These are phyloP conservation scores for Physcomitrium patens DNA, from an alignment of 225 moss, liverwort and hornwort genomes.

Conservation along the genomic window DNA sequence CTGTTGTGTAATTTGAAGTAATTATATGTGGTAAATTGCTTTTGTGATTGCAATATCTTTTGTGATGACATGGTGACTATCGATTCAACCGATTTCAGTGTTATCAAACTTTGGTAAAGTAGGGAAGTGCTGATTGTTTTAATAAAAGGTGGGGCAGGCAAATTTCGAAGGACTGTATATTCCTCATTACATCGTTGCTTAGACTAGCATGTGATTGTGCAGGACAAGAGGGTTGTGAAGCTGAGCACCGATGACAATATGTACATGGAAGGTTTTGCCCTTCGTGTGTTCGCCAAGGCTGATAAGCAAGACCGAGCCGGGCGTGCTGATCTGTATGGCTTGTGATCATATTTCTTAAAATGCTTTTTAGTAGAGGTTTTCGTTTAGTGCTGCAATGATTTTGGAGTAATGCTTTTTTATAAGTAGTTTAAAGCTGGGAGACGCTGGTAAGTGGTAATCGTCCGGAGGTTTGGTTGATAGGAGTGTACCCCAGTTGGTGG, in stretches of 20 bases:
- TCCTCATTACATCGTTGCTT: conserved; percentile 4
- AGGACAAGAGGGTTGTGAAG: conserved; percentile 96
- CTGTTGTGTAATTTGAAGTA: not conserved
- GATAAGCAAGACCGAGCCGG: conserved; percentile 99
- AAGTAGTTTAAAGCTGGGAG: too few species aligned
- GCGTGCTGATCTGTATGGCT: conserved; percentile 88
- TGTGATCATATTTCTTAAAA: not conserved
- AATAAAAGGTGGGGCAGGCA: not conserved
- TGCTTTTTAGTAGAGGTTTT: not conserved
- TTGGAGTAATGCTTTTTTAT: too few species aligned
- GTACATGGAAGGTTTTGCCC: conserved; percentile 96
- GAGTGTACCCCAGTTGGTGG: not conserved
- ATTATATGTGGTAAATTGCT: not conserved
- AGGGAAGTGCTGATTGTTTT: not conserved
- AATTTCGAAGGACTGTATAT: not conserved
- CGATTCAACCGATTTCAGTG: not conserved
- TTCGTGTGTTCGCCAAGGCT: conserved; percentile 90
- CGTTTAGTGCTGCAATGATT: not conserved
- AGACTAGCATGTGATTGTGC: conserved; percentile 31
- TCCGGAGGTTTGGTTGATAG: not conserved
- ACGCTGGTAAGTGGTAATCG: too few species aligned
- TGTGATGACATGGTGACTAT: not conserved
- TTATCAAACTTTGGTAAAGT: not conserved
- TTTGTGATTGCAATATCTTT: not conserved
- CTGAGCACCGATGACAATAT: conserved; percentile 88